Conservation (phyloP, 768 basidiomycete species). For the Mycena albidolilacea region DNA sequence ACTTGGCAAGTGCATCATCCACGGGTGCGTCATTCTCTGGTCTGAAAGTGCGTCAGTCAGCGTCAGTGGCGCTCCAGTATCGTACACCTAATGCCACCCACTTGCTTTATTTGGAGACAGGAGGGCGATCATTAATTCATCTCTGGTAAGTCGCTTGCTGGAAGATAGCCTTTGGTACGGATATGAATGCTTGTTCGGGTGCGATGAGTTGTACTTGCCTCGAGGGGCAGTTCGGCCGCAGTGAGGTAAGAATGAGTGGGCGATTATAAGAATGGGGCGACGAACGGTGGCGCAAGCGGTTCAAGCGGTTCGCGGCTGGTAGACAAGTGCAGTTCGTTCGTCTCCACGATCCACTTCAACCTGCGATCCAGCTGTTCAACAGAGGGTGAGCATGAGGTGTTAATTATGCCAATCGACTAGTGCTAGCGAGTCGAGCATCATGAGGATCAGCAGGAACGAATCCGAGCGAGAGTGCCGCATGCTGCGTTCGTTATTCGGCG, state of each 20-base stretch:
- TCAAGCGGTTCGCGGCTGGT: not conserved
- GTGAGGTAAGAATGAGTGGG: not conserved
- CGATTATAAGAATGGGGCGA: not conserved
- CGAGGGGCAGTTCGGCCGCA: not conserved
- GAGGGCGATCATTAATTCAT: slow-evolving; percentile 15
- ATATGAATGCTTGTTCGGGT: slow-evolving; percentile 9
- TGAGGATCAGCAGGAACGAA: too few relatives aligned
- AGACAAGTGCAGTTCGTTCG: not conserved
- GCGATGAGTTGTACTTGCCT: not conserved
- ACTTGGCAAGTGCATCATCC: not conserved
- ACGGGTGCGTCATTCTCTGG: not conserved
- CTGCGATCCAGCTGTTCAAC: too few relatives aligned
- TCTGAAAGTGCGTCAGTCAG: not conserved
- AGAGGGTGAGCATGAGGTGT: too few relatives aligned
- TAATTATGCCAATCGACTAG: too few relatives aligned
- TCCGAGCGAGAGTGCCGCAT: too few relatives aligned
- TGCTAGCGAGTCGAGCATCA: too few relatives aligned
- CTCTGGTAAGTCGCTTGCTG: not conserved
- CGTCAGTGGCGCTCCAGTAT: not conserved
- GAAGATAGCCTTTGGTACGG: not conserved
- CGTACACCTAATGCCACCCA: too few relatives aligned
- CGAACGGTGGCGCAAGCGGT: not conserved
- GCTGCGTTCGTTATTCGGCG: too few relatives aligned
- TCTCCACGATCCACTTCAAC: too few relatives aligned
- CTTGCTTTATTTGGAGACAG: not conserved